Evolutionary conservation across 176 grass and related monocot genomes (phyloP), one percentile per base, ranked within the genome.

Genomic region (Lolium rigidum): DNA sequence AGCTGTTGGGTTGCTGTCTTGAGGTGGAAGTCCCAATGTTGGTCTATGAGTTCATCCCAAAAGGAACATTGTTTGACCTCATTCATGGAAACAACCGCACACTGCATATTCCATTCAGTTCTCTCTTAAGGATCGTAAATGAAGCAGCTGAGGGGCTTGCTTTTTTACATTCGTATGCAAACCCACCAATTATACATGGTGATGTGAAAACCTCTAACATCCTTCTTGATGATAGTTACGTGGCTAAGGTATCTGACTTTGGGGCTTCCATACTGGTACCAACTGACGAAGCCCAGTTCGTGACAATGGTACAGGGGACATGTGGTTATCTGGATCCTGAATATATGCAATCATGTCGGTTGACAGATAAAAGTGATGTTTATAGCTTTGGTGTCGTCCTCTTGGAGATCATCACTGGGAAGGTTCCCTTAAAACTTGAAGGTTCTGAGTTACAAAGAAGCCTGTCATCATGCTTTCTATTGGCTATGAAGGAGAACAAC

Each of bases 151-250:
- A 80, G 59, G 77, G 77, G 3, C 77, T 80, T 80, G 77, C 77
- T 11, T 80, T 80, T 80, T 80, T 80, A 64, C 77, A 80, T 80
- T 80, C 77, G 57, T 80, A 80, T 3, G 77, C 77, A 47, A 63
- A 80, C 77, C 77, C 77, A 80, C 58, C 77, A 80, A 80, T 80
- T 80, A 0, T 80, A 46, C 77, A 80, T 63, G 77, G 77, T 11
- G 58, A 80, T 7, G 77, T 80, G 58, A 80, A 80, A 80, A 80
- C 77, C n/a, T 80, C 77, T 28, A 80, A 80, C 14, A 80, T 80
- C 77, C 77, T 80, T 63, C 77, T 80, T 80, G 77, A 80, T 79
- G 77, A 79, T 39, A 62, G 43, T 10, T 79, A 62, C 77, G 60
- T 79, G 77, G 77, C 77, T 26, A 79, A 79, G 57, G n/a, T 79